Evolutionary conservation across 805 yeast genomes (phyloP).

Genomic region (Grigorovia yakushimaensis): DNA sequence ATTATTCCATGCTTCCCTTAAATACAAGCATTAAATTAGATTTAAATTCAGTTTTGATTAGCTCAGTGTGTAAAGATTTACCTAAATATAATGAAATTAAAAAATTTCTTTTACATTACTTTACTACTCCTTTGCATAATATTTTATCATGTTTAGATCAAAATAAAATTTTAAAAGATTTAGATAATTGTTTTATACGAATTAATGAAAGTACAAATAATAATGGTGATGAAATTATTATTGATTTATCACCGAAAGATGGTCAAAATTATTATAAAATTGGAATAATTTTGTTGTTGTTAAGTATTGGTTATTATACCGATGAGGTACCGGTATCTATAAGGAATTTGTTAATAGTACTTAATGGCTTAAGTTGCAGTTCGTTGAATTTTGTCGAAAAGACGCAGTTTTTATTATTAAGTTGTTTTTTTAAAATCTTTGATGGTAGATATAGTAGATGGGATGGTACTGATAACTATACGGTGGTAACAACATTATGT

Average conservation of each 20-base stretch:
- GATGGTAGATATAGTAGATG: constrained; percentile 10
- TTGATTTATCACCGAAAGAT: constrained; percentile 3
- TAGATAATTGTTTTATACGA: constrained; percentile 7
- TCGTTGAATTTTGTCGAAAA: constrained; percentile 20
- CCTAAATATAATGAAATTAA: constrained; percentile 10
- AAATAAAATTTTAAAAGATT: constrained; percentile 11
- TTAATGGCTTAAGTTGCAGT: constrained; percentile 15
- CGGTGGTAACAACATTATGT: constrained; percentile 14
- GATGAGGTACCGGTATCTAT: constrained; percentile 12
- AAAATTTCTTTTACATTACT: constrained; percentile 8
- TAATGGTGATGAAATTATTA: constrained; percentile 1
- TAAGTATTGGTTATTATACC: constrained; percentile 9
- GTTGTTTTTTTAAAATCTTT: constrained; percentile 11
- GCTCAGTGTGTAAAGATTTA: constrained; percentile 4
- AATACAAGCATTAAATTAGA: not conserved
- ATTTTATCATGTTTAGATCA: constrained; percentile 12
- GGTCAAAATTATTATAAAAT: constrained; percentile 18
- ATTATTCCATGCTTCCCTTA: not conserved
- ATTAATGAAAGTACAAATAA: not conserved
- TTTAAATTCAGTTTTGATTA: not conserved
- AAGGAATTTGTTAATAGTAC: constrained; percentile 10
- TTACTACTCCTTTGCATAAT: constrained; percentile 12
- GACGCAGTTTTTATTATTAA: constrained; percentile 22
- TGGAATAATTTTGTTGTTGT: constrained; percentile 17
- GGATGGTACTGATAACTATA: constrained; percentile 19